phyloP scores from a whole-genome alignment of 345 rosid species.

The Eucalyptus fibrosa region DNA sequence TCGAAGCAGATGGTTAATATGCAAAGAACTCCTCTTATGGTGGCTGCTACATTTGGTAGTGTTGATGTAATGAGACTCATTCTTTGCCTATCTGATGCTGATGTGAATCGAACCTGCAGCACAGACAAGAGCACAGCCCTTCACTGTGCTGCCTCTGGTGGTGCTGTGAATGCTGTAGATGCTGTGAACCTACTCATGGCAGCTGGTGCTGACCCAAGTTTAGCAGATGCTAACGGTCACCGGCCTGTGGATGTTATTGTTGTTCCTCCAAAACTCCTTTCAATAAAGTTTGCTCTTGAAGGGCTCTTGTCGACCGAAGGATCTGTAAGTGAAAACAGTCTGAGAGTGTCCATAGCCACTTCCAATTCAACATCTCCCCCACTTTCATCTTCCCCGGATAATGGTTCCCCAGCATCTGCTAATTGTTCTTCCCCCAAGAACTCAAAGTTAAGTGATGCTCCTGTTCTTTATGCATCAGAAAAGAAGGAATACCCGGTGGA shows the following conservation, averaged over 20 bases:
- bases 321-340: conserved; percentile 21
- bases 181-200: conserved; percentile 70
- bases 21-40: conserved; percentile 86
- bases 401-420: conserved; percentile 39
- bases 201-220: conserved; percentile 69
- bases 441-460: conserved; percentile 11
- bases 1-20: conserved; percentile 75
- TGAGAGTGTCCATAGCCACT: conserved; percentile 31
- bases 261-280: conserved; percentile 63
- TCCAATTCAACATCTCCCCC: conserved; percentile 39
- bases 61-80: conserved; percentile 61
- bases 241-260: conserved; percentile 77
- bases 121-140: conserved; percentile 68
- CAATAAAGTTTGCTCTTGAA: conserved; percentile 39
- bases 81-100: conserved; percentile 55
- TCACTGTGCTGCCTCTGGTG: conserved; percentile 94
- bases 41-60: conserved; percentile 86
- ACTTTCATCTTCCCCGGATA: conserved; percentile 44
- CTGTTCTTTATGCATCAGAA: conserved; percentile 20
- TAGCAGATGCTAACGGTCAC: conserved; percentile 44
- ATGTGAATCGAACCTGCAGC: conserved; percentile 64
- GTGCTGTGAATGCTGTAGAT: conserved; percentile 64
- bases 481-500: conserved; percentile 89
- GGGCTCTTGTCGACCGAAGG: conserved; percentile 59
- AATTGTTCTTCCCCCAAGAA: conserved; percentile 31